Base-by-base conservation (phyloP, 179 eudicot genomes). In the Silene vulgaris region DNA sequence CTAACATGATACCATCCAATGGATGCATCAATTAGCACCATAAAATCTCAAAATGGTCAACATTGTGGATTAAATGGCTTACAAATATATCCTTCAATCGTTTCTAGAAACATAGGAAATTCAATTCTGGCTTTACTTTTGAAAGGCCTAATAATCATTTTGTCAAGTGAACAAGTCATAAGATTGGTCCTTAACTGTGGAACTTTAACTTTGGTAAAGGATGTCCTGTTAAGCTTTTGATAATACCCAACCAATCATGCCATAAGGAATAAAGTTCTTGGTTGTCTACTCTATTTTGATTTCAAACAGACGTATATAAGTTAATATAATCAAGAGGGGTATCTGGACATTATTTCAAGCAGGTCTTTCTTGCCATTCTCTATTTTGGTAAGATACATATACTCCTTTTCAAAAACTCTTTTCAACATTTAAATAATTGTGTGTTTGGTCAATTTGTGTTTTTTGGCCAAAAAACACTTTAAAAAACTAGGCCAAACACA, bases 21-120 rank as follows among this genome's bases (percentile, higher is more conserved):
- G 0, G 28, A 72, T 5, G 75, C 65, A 72, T 72, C 75, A 29
- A 72, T 56, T 14, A 71, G 45, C 63, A 71, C 21, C 45, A 71
- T 71, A 52, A 50, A 71, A 23, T 71, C 26, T 52, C 65, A 0
- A 30, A 72, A 59, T 72, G 74, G 43, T 72, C 29, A 14, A 30
- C 45, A 72, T 30, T 61, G 6, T 4, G 65, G 65, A 7, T 30
- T 16, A 30, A 72, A 56, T 28, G 66, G 29, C 19, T 66, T 29
- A 30, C 65, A 72, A 29, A 72, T 72, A 30, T 72, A 66, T 17
- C 65, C 52, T 32, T 57, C 64, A 2, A 71, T 50, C 45, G 23
- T 52, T 30, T 71, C 74, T 13, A 71, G 21, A 28, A 71, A 71
- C 13, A 17, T 16, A 6, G 45, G 64, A 32, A 29, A 29, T 35